Base-by-base conservation (phyloP, 352 stramenopile genomes). In the Globisporangium takayamanum region DNA sequence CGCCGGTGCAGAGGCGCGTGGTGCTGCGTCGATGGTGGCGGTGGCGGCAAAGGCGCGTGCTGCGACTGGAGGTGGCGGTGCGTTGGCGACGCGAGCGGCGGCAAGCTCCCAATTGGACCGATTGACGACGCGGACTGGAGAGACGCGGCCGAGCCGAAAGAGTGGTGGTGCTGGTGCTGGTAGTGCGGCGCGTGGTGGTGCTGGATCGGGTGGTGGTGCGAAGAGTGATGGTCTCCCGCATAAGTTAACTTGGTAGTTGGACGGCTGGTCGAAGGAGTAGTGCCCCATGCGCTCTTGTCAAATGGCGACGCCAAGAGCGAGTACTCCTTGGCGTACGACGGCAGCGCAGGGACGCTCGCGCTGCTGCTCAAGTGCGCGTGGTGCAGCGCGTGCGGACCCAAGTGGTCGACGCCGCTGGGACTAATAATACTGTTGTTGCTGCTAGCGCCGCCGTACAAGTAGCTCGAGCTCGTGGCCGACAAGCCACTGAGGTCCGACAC, bases 241-340 rank as follows among this genome's bases (percentile, higher is more conserved):
- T 80, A 84, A 80, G 25, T 84, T 84, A 80, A 67, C 52, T 70
- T 80, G 62, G 49, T 50, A 16, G 59, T 16, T 36, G 46, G 14
- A 14, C 64, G 53, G 14, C 59, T n/a, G 5, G 33, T 12, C 5
- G 33, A 12, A 3, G 33, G 10, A 18, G 69, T 55, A 46, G 53
- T 42, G 15, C 54, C 70, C 73, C 76, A 81, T 15, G 72, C 76
- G 47, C 64, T 80, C 64, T 87, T 86, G 66, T 84, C 69, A 37
- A 89, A 77, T 11, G 75, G 80, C 16, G 75, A 78, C 56, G 41
- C 41, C 5, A 88, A 50, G 48, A 87, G 67, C 57, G 79, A 86
- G 60, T 84, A 89, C 44, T 84, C 77, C 62, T 86, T 83, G 50
- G 72, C 58, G 66, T 85, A 87, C 39, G 67, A 66, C 46, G 69